These are phyloP conservation scores for Carex kokanica DNA, from an alignment of 176 grass and related monocot species.

Conservation along the genomic window DNA sequence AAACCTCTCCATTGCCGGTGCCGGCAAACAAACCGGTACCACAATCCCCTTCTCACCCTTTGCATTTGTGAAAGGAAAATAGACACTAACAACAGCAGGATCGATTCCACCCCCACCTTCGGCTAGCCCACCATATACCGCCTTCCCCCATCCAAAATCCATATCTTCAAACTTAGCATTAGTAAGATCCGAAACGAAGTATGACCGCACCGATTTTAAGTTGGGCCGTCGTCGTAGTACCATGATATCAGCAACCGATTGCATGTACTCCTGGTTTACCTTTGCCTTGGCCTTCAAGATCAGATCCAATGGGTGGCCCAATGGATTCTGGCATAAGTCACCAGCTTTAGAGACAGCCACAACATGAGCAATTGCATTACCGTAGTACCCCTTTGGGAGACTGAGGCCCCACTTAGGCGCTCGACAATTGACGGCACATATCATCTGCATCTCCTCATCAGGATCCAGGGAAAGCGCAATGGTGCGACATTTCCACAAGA, in stretches of 20 bases:
- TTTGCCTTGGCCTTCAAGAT: conserved; percentile 24
- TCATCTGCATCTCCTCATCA: not conserved
- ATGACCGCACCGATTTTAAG: too few relatives aligned
- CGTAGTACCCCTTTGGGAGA: conserved; percentile 25
- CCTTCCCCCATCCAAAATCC: conserved; percentile 40
- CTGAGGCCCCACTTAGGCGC: not conserved
- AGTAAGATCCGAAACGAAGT: conserved; percentile 39
- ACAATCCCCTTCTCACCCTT: conserved; percentile 23
- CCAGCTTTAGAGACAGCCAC: not conserved
- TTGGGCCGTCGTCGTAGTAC: too few relatives aligned
- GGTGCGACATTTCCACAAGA: conserved; percentile 3
- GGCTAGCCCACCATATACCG: conserved; percentile 38
- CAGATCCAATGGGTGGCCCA: not conserved
- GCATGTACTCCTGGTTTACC: conserved; percentile 6
- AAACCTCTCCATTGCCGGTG: conserved; percentile 23
- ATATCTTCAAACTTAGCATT: conserved; percentile 22
- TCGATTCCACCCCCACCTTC: not conserved
- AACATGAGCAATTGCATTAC: conserved; percentile 17
- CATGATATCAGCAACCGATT: conserved; percentile 33
- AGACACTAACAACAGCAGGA: conserved; percentile 26
- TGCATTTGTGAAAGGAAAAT: conserved; percentile 23
- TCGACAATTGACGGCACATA: conserved; percentile 20
- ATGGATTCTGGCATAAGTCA: not conserved
- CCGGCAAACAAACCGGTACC: conserved; percentile 31
- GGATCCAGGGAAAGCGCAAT: conserved; percentile 2